Percentiles rank a stretch among this genome's conserved stretches.
Evolutionary conservation across 2,329 filamentous ascomycete genomes (phyloP).

Genomic region (Colletotrichum sp.): DNA sequence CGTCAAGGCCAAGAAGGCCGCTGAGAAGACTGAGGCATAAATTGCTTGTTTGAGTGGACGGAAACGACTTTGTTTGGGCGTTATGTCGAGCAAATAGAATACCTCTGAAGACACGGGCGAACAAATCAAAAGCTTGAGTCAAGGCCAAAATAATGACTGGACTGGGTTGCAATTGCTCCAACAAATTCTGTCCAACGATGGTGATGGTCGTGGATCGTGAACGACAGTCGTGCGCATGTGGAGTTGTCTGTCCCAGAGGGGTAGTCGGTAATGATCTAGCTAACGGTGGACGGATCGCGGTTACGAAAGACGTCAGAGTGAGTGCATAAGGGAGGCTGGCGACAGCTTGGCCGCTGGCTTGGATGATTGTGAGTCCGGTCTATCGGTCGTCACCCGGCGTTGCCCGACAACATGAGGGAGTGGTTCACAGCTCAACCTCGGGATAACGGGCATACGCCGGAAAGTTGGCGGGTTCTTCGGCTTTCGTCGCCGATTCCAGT

Average conservation of each 20-base stretch:
- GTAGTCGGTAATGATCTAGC: background rate
- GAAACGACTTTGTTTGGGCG: conserved; percentile 20
- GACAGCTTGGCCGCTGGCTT: background rate
- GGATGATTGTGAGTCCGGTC: background rate
- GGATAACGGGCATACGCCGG: conserved; percentile 1
- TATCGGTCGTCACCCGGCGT: background rate
- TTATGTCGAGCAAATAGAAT: conserved; percentile 23
- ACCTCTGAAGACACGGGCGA: conserved; percentile 18
- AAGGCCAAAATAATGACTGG: conserved; percentile 18
- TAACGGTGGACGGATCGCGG: background rate
- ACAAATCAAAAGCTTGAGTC: conserved; percentile 22
- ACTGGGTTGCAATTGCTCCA: background rate
- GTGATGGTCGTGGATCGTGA: background rate
- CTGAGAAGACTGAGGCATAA: conserved; percentile 52
- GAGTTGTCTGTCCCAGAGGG: background rate
- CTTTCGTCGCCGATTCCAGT: background rate
- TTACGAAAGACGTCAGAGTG: background rate
- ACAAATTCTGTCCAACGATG: background rate
- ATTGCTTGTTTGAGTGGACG: conserved; percentile 7
- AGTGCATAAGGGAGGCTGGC: background rate
- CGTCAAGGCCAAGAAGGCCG: conserved; percentile 78
- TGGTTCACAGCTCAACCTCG: conserved; percentile 3
- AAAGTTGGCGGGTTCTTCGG: background rate
- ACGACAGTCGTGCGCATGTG: background rate
- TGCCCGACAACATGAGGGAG: background rate